Conservation (phyloP, 2,329 filamentous ascomycete species). For the Colletotrichum limetticola region DNA sequence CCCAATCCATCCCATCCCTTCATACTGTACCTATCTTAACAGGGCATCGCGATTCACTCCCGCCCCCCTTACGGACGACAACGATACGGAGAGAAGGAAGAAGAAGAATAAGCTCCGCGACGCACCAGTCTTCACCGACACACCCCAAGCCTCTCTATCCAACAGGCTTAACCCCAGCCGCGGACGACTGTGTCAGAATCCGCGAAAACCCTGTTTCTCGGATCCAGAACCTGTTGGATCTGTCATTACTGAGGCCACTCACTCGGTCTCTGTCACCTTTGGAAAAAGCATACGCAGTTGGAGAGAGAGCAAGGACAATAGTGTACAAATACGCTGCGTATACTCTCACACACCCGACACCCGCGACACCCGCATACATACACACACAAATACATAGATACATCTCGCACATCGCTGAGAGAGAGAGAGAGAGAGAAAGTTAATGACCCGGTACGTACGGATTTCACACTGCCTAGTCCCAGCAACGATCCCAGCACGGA, state of each 20-base stretch:
- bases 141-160: conserved; percentile 1
- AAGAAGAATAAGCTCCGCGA: background rate
- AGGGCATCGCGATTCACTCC: conserved; percentile 7
- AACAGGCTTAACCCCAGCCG: conserved; percentile 9
- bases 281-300: background rate
- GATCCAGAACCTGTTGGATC: conserved; percentile 9
- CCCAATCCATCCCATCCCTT: conserved; percentile 5
- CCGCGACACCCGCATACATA: no score
- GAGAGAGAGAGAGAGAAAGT: background rate
- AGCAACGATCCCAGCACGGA: conserved; percentile 27
- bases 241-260: conserved; percentile 4
- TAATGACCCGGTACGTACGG: background rate
- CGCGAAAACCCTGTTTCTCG: conserved; percentile 3
- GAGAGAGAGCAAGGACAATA: background rate
- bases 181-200: conserved; percentile 19
- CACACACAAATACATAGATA: background rate
- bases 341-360: background rate
- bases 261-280: conserved; percentile 4
- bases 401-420: background rate
- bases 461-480: conserved; percentile 3
- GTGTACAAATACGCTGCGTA: background rate
- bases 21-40: background rate
- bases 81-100: conserved; percentile 1
- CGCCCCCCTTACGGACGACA: background rate
- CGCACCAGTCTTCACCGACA: background rate